phyloP scores from a whole-genome alignment of 2,329 filamentous ascomycete species.

The Epichloe sibirici region DNA sequence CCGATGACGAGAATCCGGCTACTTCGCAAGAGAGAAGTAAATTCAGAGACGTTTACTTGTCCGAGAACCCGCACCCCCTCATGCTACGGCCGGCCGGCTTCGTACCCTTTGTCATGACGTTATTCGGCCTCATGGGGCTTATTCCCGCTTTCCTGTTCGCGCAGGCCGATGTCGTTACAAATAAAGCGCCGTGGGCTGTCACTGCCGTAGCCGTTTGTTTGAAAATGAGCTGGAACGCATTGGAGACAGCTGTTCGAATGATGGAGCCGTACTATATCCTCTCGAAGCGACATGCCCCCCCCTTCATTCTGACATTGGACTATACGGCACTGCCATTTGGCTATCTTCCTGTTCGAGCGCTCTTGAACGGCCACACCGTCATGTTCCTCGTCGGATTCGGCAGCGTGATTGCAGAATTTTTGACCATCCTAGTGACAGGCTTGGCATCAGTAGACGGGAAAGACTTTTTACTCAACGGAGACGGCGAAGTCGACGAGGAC shows the following conservation, averaged over 20 bases:
- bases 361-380: conserved; percentile 51
- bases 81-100: conserved; percentile 51
- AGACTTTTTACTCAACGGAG: conserved; percentile 35
- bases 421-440: conserved; percentile 56
- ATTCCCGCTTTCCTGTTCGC: conserved; percentile 54
- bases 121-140: conserved; percentile 43
- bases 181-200: conserved; percentile 52
- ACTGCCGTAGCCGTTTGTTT: conserved; percentile 54
- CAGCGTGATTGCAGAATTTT: conserved; percentile 58
- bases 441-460: conserved; percentile 52
- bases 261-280: conserved; percentile 66
- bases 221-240: conserved; percentile 55
- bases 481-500: conserved; percentile 6
- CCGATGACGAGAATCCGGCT: conserved; percentile 39
- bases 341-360: conserved; percentile 48
- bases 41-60: conserved; percentile 37
- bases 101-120: conserved; percentile 46
- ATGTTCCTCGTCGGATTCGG: conserved; percentile 59
- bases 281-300: conserved; percentile 50
- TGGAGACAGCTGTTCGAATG: conserved; percentile 60
- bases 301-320: conserved; percentile 56
- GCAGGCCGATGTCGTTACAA: conserved; percentile 38
- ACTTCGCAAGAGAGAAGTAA: conserved; percentile 30
- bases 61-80: conserved; percentile 53
- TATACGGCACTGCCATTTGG: conserved; percentile 62